These are phyloP conservation scores for Flaveria trinervia DNA, from an alignment of 129 eudicot genomes.

Conservation along the genomic window DNA sequence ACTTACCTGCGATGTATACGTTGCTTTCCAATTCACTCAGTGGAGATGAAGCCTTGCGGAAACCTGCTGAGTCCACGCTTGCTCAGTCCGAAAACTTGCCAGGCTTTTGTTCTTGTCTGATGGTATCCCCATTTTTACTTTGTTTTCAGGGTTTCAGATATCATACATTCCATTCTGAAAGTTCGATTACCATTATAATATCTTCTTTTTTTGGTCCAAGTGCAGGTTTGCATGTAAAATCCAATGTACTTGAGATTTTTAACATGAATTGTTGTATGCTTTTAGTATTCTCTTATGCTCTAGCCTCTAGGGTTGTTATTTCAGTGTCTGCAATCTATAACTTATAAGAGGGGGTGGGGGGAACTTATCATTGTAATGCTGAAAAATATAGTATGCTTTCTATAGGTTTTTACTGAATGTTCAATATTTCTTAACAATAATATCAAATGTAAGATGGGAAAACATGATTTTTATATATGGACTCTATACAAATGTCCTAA, in stretches of 20 bases:
- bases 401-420: too few species aligned
- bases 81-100: slow-evolving; percentile 82
- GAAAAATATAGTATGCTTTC: too few species aligned
- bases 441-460: not conserved
- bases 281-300: not conserved
- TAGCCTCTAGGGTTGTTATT: slow-evolving; percentile 16
- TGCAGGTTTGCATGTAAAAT: slow-evolving; percentile 16
- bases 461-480: not conserved
- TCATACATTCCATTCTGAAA: not conserved
- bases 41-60: slow-evolving; percentile 63
- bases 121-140: slow-evolving; percentile 44
- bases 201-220: not conserved
- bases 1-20: slow-evolving; percentile 82
- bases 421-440: too few species aligned
- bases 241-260: not conserved
- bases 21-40: slow-evolving; percentile 75
- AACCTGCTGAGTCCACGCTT: slow-evolving; percentile 79
- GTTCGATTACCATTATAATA: slow-evolving; percentile 7
- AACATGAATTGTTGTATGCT: not conserved
- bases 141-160: slow-evolving; percentile 36
- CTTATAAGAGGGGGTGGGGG: not conserved
- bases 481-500: not conserved
- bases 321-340: not conserved
- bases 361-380: too few species aligned
- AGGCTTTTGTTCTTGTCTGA: slow-evolving; percentile 86